Conservation (phyloP, 2,329 filamentous ascomycete species). For the Sporothrix schenckii region DNA sequence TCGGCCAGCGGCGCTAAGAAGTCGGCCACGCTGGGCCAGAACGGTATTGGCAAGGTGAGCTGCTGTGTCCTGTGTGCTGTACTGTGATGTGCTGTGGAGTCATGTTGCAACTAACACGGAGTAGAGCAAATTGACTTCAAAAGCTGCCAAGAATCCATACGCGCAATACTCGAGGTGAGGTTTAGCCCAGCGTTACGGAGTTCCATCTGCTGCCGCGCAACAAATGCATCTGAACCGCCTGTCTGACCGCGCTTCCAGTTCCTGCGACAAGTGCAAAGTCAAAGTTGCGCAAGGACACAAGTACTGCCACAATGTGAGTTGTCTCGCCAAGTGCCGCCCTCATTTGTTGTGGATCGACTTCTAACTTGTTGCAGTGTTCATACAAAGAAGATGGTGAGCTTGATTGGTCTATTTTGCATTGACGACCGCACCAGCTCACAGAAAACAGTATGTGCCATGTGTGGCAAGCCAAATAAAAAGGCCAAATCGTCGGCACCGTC, state of each 20-base stretch:
- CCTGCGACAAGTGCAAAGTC: slow-evolving; percentile 64
- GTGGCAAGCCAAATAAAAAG: slow-evolving; percentile 62
- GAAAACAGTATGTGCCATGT: slow-evolving; percentile 61
- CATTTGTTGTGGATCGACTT: not conserved
- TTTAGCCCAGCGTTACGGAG: not conserved
- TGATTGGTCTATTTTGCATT: not conserved
- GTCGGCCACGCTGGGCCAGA: slow-evolving; percentile 59
- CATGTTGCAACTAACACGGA: not conserved
- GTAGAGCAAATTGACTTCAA: slow-evolving; percentile 66
- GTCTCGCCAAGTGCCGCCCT: too few relatives aligned
- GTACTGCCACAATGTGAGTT: slow-evolving; percentile 53
- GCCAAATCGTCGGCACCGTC: slow-evolving; percentile 55
- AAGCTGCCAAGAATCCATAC: slow-evolving; percentile 67
- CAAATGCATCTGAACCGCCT: not conserved
- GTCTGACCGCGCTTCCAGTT: slow-evolving; percentile 41
- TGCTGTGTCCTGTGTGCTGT: not conserved
- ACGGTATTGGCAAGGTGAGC: slow-evolving; percentile 60
- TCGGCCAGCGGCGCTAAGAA: slow-evolving; percentile 47
- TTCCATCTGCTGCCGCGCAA: not conserved
- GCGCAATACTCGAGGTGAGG: slow-evolving; percentile 59
- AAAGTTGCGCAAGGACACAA: slow-evolving; percentile 65
- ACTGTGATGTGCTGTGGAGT: too few relatives aligned
- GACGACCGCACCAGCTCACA: slow-evolving; percentile 25
- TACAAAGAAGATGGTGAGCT: slow-evolving; percentile 62
- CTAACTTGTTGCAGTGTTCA: slow-evolving; percentile 49